Evolutionary conservation across 805 yeast species (phyloP), one percentile per base, ranked within the genome.

Genomic region (Suhomyces faveliae): DNA sequence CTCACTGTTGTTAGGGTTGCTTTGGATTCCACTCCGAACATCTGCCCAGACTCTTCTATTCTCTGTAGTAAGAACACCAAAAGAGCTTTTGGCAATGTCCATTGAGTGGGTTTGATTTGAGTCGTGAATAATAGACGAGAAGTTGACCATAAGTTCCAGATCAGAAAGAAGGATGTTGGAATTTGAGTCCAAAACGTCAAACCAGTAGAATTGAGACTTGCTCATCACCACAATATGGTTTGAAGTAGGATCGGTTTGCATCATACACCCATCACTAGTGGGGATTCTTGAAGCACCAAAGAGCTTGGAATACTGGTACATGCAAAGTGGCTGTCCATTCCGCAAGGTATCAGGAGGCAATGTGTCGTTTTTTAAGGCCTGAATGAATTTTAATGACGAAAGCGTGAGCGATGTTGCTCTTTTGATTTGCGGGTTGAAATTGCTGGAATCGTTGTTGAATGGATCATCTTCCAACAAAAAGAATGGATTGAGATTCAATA

Each of bases 191-290:
- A 90, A 71, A 1, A 90, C 97, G 62, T 90, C 96, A 63, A 90
- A 90, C 96, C 97, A 90, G 68, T 90, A 90, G 65, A 89, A 88
- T 66, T 90, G 96, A 2, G 96, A 87, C 59, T 87, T 84, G 52
- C 89, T 83, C 63, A 89, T 70, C 12, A 90, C 91, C 8, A 89
- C 84, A 30, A 90, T 81, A 64, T 90, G 97, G 58, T 83, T 86
- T 1, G 94, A 83, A 8, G 81, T 73, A 6, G 76, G 62, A 64
- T 88, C 96, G 1, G 88, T 79, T 66, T 89, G 96, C 83, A 90
- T 82, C 47, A 87, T 81, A 65, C 97, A 90, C 3, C 96, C 95
- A 19, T 77, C 75, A 29, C 65, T 63, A 1, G 94, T 85, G 41
- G 97, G 96, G 52, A 90, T 85, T 62, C 97, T 76, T 2, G 95